These are phyloP conservation scores for Eutrema salsugineum DNA, from an alignment of 441 rosid genomes.

Conservation along the genomic window DNA sequence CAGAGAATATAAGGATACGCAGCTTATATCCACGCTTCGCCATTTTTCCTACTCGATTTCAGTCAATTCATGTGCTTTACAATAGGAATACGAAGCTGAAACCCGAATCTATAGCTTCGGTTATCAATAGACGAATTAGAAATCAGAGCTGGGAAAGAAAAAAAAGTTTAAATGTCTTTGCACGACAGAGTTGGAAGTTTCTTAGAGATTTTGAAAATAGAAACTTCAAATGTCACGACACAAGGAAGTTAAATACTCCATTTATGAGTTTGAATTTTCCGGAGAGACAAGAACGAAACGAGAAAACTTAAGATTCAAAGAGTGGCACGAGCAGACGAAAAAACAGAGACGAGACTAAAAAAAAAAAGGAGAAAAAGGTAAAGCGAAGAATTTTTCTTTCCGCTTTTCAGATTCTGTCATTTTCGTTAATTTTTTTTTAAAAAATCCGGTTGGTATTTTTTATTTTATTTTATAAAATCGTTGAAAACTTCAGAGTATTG, in stretches of 20 bases:
- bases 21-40: slow-evolving; percentile 33
- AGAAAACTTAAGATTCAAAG: slow-evolving; percentile 3
- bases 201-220: neutral
- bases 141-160: neutral
- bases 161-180: slow-evolving; percentile 8
- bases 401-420: slow-evolving; percentile 26
- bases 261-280: neutral
- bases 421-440: slow-evolving; percentile 1
- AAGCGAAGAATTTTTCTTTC: slow-evolving; percentile 18
- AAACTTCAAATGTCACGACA: slow-evolving; percentile 1
- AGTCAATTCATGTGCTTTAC: neutral
- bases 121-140: neutral
- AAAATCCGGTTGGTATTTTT: neutral
- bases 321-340: neutral
- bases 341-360: slow-evolving; percentile 18
- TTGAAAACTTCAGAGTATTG: slow-evolving; percentile 23
- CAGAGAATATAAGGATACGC: slow-evolving; percentile 29
- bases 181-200: neutral
- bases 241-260: neutral
- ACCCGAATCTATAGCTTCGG: neutral
- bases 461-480: neutral
- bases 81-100: neutral
- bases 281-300: neutral
- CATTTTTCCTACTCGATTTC: slow-evolving; percentile 7
- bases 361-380: too few species aligned